phyloP scores from a whole-genome alignment of 2,329 filamentous ascomycete genomes.

The Albophoma yamanashiensis region DNA sequence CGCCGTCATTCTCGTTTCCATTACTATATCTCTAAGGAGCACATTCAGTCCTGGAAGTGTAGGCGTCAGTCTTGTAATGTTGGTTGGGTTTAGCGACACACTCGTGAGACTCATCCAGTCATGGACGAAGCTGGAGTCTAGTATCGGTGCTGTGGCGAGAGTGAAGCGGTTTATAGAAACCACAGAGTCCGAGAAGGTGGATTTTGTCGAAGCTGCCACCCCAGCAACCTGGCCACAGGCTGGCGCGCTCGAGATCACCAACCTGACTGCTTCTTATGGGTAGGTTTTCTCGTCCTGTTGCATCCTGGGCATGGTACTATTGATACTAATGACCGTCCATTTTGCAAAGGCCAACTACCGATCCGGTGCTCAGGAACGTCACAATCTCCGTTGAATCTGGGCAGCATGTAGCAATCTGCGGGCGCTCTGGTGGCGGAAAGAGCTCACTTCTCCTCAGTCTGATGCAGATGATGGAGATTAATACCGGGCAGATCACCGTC shows the following conservation, averaged over 20 bases:
- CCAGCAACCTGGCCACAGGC: not conserved
- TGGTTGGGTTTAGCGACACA: not conserved
- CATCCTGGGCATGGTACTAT: too few species aligned
- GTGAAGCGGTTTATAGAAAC: not conserved
- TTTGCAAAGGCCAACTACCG: not conserved
- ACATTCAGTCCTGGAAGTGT: not conserved
- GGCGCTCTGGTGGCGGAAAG: not conserved
- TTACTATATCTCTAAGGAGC: not conserved
- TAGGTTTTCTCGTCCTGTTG: too few species aligned
- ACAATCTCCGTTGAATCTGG: not conserved
- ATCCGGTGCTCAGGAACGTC: not conserved
- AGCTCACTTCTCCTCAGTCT: not conserved
- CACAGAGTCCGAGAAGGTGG: not conserved
- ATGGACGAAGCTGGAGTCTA: not conserved
- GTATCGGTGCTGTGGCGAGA: not conserved
- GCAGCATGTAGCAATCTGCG: not conserved
- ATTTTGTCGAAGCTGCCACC: too few species aligned
- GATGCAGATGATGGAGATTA: not conserved
- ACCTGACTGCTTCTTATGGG: too few species aligned
- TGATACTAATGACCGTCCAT: too few species aligned
- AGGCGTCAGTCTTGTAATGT: not conserved
- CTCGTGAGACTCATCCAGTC: not conserved
- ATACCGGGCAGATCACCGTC: not conserved
- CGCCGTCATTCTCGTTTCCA: not conserved
- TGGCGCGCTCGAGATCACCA: too few species aligned